Evolutionary conservation across 2,329 filamentous ascomycete genomes (phyloP).

Genomic region (Bertia moriformis): DNA sequence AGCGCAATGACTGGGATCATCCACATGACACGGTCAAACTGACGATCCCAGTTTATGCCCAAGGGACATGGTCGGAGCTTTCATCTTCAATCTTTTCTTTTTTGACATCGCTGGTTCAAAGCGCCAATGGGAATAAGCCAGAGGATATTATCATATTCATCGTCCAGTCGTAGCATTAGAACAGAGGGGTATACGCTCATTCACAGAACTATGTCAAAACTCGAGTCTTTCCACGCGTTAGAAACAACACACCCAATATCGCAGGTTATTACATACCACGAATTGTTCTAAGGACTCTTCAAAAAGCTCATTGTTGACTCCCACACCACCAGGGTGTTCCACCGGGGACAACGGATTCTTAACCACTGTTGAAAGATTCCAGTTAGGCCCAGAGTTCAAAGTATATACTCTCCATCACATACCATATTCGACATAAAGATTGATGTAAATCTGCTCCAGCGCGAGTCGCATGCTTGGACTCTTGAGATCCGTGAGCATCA

Average conservation of each 20-base stretch:
- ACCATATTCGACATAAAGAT: conserved; percentile 93
- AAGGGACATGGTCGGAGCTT: no score
- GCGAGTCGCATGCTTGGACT: conserved; percentile 85
- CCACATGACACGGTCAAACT: no score
- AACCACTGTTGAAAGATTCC: conserved; percentile 32
- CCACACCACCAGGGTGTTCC: conserved; percentile 53
- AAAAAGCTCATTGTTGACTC: conserved; percentile 59
- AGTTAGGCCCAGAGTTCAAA: background rate
- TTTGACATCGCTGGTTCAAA: no score
- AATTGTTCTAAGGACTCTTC: conserved; percentile 66
- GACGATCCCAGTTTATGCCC: no score
- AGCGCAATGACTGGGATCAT: no score
- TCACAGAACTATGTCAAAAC: background rate
- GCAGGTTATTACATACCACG: conserved; percentile 29
- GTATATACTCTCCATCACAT: conserved; percentile 12
- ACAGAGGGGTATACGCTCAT: no score
- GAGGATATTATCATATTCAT: no score
- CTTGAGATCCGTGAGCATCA: conserved; percentile 85
- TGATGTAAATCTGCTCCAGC: conserved; percentile 95
- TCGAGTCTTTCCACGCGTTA: background rate
- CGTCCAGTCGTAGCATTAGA: no score
- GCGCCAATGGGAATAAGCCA: no score
- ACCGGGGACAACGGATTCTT: conserved; percentile 58
- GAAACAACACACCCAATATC: background rate
- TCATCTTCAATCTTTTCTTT: no score